A percentile compares a stretch with the other conserved stretches of the same genome.
phyloP scores from a whole-genome alignment of 1,284 basidiomycete genomes.

The Ceratobasidium sp. region DNA sequence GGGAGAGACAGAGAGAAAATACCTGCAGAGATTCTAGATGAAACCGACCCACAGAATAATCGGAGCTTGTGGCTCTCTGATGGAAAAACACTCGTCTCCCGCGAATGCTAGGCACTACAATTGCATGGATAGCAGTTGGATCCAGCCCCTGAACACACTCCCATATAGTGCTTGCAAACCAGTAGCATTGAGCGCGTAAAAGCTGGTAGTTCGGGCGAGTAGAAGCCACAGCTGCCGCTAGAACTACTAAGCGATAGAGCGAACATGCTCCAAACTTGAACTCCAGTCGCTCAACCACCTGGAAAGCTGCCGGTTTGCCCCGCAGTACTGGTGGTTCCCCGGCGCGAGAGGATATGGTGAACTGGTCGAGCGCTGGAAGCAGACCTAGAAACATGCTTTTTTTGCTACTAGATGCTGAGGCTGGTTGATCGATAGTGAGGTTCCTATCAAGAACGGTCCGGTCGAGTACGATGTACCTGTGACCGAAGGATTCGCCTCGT shows the following conservation, averaged over 20 bases:
- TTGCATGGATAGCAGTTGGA: not conserved
- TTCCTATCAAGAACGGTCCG: not conserved
- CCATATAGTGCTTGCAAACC: slow-evolving; percentile 25
- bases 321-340: not conserved
- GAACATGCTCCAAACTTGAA: not conserved
- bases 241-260: not conserved
- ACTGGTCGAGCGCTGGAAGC: not conserved
- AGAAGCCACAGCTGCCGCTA: not conserved
- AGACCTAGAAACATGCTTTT: too few species aligned
- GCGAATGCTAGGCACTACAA: too few species aligned
- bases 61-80: too few species aligned
- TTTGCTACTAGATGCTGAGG: not conserved
- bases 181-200: slow-evolving; percentile 10
- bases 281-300: not conserved
- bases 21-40: too few species aligned
- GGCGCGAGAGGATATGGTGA: not conserved
- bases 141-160: not conserved
- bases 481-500: not conserved
- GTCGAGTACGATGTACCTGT: not conserved
- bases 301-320: not conserved
- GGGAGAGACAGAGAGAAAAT: too few species aligned
- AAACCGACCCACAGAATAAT: too few species aligned
- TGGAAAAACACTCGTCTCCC: too few species aligned
- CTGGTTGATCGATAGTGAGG: not conserved
- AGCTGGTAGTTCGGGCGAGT: not conserved